Base-by-base conservation (phyloP, 2,329 filamentous ascomycete genomes). In the Aspergillus sp. region DNA sequence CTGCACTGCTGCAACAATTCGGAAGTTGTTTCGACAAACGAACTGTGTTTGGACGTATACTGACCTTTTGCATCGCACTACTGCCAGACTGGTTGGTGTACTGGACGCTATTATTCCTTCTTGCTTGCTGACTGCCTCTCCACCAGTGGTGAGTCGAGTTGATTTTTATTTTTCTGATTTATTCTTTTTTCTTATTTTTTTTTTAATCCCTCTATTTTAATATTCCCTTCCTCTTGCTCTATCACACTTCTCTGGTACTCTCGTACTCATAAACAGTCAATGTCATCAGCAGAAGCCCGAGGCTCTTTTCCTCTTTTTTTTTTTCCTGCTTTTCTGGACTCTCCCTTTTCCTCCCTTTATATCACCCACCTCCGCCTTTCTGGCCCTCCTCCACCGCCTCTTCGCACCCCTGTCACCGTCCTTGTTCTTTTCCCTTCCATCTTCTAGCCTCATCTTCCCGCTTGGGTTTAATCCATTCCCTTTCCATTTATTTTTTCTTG, bases 261-360 rank as follows among this genome's bases (percentile, higher is more conserved):
- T 37, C 15, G 15, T 12, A 37, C 31, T 55, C 11, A 11, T 33
- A 12, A 19, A 50, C 56, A 58, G 63, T 69, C 66, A 70, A 49
- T 68, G 67, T 70, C 67, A 70, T 70, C 64, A 59, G 40, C 55
- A 48, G 60, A 63, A 62, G 62, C 57, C 63, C 64, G 63, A 66
- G 64, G 55, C 64, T 68, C 59, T 69, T 63, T 56, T 48, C 61
- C 57, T 56, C 49, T 39, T 46, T 55, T 57, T n/a, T 57, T 48
- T 41, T 51, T 47, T 57, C 56, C 55, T 62, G 58, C 60, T 49
- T 51, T 61, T 58, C 62, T 59, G 56, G 27, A 9, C 27, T 31
- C 57, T 57, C 49, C 33, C 41, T 55, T 57, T 19, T 60, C 45
- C 33, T 39, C 49, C 39, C 59, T 58, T 51, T 52, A 52, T 58